phyloP scores from a whole-genome alignment of 352 stramenopile species.

The Phytophthora cactorum region DNA sequence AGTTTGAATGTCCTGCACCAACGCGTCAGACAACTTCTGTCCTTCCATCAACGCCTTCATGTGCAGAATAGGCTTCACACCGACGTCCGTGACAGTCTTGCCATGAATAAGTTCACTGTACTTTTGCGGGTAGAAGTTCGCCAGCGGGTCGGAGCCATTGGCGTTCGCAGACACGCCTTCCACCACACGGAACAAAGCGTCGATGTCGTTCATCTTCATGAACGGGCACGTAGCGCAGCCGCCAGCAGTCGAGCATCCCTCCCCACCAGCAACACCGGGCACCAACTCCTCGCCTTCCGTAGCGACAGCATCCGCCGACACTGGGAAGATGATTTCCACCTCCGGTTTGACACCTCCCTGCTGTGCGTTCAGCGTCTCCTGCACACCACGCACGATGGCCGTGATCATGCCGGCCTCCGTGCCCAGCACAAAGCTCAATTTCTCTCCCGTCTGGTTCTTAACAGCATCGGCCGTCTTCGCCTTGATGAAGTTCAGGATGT shows the following conservation, averaged over 20 bases:
- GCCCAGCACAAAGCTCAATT: constrained; percentile 95
- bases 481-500: constrained; percentile 98
- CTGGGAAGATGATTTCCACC: constrained; percentile 97
- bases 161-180: constrained; percentile 59
- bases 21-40: constrained; percentile 77
- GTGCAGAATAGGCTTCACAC: constrained; percentile 95
- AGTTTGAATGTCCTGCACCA: constrained; percentile 89
- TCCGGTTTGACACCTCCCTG: constrained; percentile 68
- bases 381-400: constrained; percentile 95
- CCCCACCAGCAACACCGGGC: constrained; percentile 91
- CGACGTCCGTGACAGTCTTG: constrained; percentile 92
- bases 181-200: constrained; percentile 94
- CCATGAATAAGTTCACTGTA: constrained; percentile 91
- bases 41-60: constrained; percentile 97
- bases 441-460: constrained; percentile 63
- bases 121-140: constrained; percentile 93
- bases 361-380: constrained; percentile 71
- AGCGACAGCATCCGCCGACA: constrained; percentile 93
- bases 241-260: constrained; percentile 96
- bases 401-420: constrained; percentile 98
- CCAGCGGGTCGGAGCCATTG: constrained; percentile 60
- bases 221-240: constrained; percentile 98
- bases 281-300: constrained; percentile 86
- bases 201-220: constrained; percentile 99
- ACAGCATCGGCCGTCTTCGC: constrained; percentile 92